Conservation (phyloP, 148 eudicot species). For the Heliosperma pusillum region DNA sequence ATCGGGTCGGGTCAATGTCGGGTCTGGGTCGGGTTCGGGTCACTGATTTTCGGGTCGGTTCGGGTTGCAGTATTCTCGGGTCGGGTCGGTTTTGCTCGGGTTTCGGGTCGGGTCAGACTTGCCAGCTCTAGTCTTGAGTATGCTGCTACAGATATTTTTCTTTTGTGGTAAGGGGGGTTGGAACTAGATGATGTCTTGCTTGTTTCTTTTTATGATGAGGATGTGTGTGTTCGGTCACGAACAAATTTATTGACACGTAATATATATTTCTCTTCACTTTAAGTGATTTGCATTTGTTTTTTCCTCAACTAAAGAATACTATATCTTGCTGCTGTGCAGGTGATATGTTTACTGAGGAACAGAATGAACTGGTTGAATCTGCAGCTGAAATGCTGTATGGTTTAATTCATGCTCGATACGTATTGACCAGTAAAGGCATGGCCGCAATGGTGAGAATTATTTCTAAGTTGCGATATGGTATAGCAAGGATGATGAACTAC, state of each 20-base stretch:
- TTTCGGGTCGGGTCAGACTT: no score
- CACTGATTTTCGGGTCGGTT: no score
- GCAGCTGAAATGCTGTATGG: conserved; percentile 86
- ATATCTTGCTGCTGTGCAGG: conserved; percentile 35
- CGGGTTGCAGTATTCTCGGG: no score
- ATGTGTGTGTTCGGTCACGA: not conserved
- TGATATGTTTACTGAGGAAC: conserved; percentile 78
- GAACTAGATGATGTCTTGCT: not conserved
- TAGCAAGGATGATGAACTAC: conserved; percentile 12
- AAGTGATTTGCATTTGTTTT: not conserved
- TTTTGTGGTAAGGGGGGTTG: not conserved
- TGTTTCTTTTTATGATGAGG: not conserved
- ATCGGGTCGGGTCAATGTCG: no score
- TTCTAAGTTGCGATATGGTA: conserved; percentile 11
- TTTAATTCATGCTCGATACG: conserved; percentile 66
- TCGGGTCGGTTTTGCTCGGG: no score
- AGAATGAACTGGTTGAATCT: conserved; percentile 75
- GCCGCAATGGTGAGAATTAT: conserved; percentile 55
- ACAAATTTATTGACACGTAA: not conserved
- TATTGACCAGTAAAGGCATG: conserved; percentile 76
- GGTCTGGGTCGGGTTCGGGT: no score
- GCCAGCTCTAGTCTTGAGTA: not conserved
- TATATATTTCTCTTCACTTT: not conserved
- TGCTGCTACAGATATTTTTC: not conserved
- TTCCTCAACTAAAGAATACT: conserved; percentile 1